Base-by-base conservation (phyloP, 192 early-diverging fungal genomes). In the Backusella morwellensis region DNA sequence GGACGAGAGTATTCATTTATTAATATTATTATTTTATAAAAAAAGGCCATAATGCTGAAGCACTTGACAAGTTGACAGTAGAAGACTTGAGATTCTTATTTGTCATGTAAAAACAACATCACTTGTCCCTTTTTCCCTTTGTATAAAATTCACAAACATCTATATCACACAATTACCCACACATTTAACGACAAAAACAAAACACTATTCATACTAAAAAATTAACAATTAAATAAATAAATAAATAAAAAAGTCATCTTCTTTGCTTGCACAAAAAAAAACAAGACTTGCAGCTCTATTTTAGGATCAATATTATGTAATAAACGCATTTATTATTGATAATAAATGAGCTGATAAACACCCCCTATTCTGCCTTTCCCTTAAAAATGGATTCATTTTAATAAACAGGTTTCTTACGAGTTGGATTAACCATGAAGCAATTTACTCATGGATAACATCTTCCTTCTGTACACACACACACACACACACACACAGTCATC, bases 81-180 rank as follows among this genome's bases (percentile, higher is more conserved):
- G 93, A 96, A 56, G 95, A 97, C 80, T 84, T 96, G 80, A 85
- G 89, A 77, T 96, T 97, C 82, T 77, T 97, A 50, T 97, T 97
- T 83, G 90, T 93, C 2, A 85, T 93, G 42, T 94, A 86, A 50
- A 44, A 44, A 44, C 12, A 17, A 17, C 42, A 44, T 44, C 15
- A 44, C 42, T 50, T 1, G 42, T 50, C 19, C 15, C 1, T 17
- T 50, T 50, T 50, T 6, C 47, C 15, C 19, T 50, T 50, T 50
- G 47, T 19, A 50, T 50, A 50, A n/a, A 50, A 7, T n/a, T 50
- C 47, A 50, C 47, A 50, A 50, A 50, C 15, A 50, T 19, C 4
- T 50, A 6, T 50, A 50, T 50, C 0, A 1, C 14, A 44, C 41
- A 44, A 29, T 29, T 29, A 29, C 1, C 0, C 19, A 5, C 15